These are phyloP conservation scores for Aspergillus vadensis DNA, from an alignment of 2,329 filamentous ascomycete species.

Conservation along the genomic window DNA sequence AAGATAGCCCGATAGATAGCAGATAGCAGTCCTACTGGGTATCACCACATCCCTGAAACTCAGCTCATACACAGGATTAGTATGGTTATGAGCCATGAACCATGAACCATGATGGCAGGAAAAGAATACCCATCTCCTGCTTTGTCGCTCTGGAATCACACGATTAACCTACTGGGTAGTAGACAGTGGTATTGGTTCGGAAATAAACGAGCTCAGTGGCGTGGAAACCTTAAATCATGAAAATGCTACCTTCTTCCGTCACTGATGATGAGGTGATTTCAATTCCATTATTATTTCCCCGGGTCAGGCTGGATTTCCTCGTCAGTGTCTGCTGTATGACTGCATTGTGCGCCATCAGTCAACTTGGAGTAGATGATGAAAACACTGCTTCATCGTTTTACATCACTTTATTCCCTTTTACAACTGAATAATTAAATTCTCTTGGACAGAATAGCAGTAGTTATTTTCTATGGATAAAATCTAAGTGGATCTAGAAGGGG, in stretches of 20 bases:
- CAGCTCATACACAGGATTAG: too few species aligned
- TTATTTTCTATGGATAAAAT: too few species aligned
- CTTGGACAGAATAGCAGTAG: too few species aligned
- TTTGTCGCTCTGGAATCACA: background rate
- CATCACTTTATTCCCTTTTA: too few species aligned
- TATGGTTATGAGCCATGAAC: background rate
- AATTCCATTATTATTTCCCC: background rate
- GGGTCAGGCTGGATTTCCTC: background rate
- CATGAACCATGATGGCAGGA: background rate
- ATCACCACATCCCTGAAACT: background rate
- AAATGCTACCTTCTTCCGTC: slow-evolving; percentile 1
- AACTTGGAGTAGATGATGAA: too few species aligned
- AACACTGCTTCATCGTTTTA: too few species aligned
- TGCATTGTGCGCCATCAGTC: too few species aligned
- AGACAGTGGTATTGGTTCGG: slow-evolving; percentile 2
- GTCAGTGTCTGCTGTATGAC: too few species aligned
- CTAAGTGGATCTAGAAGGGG: too few species aligned
- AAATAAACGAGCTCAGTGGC: slow-evolving; percentile 2
- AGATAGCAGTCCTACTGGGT: background rate
- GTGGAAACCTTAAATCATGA: slow-evolving; percentile 6
- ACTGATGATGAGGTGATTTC: slow-evolving; percentile 1
- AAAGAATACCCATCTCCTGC: background rate
- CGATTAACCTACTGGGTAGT: background rate
- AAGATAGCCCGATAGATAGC: background rate
- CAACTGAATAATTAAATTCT: too few species aligned